Evolutionary conservation across 352 stramenopile genomes (phyloP), one percentile per base, ranked within the genome.

Genomic region (Detonula confervacea): DNA sequence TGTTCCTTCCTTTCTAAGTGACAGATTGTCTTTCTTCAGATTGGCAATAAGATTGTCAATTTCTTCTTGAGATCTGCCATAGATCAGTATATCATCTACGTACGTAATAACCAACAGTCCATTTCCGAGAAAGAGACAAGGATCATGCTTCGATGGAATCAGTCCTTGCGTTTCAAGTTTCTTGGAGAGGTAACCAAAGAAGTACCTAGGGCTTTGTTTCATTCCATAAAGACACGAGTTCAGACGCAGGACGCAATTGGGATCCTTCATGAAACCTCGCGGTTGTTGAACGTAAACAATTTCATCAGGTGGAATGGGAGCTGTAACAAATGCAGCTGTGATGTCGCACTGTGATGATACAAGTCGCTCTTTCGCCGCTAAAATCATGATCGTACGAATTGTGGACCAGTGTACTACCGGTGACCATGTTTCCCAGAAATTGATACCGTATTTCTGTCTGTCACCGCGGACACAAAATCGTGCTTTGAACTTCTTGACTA

Each of bases 201-300:
- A 88, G 16, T 78, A 37, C 22, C 51, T 47, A 16, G 81, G 77
- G n/a, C 30, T 27, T 18, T 54, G n/a, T 0, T 61, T 37, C 9
- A 77, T 14, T 29, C 77, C 81, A 55, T 88, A 88, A 0, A 88
- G 46, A 35, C 24, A 70, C 14, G 68, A 73, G 16, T 62, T 60
- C 1, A 88, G 30, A 12, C 22, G 6, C 22, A 84, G 47, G 47
- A 65, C 69, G 44, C 30, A 68, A 14, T 30, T 29, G 14, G 39
- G 20, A 14, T 44, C 44, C 54, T 59, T 69, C 8, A 24, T 24
- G 30, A 74, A 83, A 29, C 60, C 65, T 20, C 42, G 52, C 44
- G 77, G 77, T 42, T 68, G 25, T 20, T 72, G 24, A 16, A 83
- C 69, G 18, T 47, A 83, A 14, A 72, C 42, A 56, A 30, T 14